phyloP scores from a whole-genome alignment of 495 filamentous ascomycete species.

The Schizothecium vesticola region DNA sequence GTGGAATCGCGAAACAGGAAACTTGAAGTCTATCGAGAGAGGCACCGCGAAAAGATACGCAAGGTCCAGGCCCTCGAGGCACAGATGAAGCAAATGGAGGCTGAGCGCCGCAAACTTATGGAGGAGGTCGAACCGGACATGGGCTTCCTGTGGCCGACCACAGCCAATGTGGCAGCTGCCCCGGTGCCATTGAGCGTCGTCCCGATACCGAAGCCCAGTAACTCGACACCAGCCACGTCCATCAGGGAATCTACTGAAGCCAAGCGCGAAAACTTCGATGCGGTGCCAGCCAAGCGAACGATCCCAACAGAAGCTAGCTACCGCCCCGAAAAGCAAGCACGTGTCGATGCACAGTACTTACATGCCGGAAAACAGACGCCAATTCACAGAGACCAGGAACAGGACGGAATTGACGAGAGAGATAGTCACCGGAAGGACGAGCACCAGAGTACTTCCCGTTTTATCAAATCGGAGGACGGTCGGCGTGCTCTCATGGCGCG shows the following conservation, averaged over 20 bases:
- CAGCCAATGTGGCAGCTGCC: constrained; percentile 1
- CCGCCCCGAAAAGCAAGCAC: background rate
- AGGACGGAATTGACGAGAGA: background rate
- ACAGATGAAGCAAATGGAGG: constrained; percentile 32
- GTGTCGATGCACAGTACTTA: background rate
- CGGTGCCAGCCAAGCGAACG: background rate
- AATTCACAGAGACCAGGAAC: background rate
- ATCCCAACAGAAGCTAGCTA: background rate
- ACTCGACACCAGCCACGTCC: background rate
- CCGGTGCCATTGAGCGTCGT: background rate
- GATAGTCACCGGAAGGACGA: background rate
- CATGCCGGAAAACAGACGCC: background rate
- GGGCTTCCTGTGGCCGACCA: constrained; percentile 10
- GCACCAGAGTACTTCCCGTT: background rate
- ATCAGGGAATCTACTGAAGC: background rate
- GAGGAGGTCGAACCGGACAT: constrained; percentile 26
- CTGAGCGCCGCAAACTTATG: constrained; percentile 28
- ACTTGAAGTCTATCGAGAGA: constrained; percentile 37
- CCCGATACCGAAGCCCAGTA: background rate
- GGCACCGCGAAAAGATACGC: background rate
- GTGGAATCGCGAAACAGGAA: constrained; percentile 41
- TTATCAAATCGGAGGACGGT: background rate
- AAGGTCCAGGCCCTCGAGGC: constrained; percentile 41
- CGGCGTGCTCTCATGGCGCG: constrained; percentile 15
- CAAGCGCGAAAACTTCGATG: background rate